These are phyloP conservation scores for Schwanniomyces occidentalis DNA, from an alignment of 805 yeast species.

Conservation along the genomic window DNA sequence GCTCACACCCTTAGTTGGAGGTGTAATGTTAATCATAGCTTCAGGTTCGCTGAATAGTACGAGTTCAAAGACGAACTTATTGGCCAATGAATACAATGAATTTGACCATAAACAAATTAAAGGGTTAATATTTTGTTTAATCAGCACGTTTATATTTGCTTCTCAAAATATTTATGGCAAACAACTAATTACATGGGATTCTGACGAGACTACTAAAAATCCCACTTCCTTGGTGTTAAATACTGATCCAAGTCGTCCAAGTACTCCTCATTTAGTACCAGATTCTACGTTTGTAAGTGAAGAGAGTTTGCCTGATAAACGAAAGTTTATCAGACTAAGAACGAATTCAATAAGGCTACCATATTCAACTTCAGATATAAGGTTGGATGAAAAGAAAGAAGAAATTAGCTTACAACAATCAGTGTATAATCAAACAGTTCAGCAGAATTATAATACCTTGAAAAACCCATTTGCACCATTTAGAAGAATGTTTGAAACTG, in stretches of 20 bases:
- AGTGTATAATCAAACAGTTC: constrained; percentile 12
- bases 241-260: constrained; percentile 18
- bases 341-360: constrained; percentile 25
- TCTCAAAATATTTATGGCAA: constrained; percentile 86
- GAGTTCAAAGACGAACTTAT: constrained; percentile 4
- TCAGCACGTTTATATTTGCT: constrained; percentile 75
- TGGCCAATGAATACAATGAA: constrained; percentile 11
- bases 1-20: constrained; percentile 50
- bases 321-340: constrained; percentile 20
- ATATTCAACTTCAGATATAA: constrained; percentile 33
- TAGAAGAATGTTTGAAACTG: constrained; percentile 13
- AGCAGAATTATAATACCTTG: constrained; percentile 14
- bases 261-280: constrained; percentile 12
- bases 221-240: constrained; percentile 31
- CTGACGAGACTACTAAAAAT: constrained; percentile 18
- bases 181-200: constrained; percentile 63
- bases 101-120: constrained; percentile 37
- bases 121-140: constrained; percentile 69
- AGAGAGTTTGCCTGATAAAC: not conserved
- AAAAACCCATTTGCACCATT: constrained; percentile 22
- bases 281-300: not conserved
- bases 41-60: constrained; percentile 21
- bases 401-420: constrained; percentile 5
- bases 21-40: constrained; percentile 52
- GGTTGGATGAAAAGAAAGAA: constrained; percentile 25